A percentile compares a stretch with the other conserved stretches of the same genome.
These are phyloP conservation scores for Cordyceps pruinosa DNA, from an alignment of 2,329 filamentous ascomycete genomes.

Conservation along the genomic window DNA sequence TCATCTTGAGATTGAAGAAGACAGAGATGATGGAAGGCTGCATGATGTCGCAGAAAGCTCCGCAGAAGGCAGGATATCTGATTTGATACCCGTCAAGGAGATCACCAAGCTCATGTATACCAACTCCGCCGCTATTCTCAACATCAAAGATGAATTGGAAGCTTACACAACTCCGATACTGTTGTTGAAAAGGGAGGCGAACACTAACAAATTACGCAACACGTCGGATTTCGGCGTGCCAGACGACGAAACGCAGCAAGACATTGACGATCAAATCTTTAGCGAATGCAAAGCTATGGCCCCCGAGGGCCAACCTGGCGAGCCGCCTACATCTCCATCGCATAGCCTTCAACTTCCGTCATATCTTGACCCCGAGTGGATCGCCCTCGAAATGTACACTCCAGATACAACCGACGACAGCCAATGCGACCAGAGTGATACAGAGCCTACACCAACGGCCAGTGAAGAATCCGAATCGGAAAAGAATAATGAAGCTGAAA, in stretches of 20 bases:
- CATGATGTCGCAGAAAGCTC: constrained; percentile 36
- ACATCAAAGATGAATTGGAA: constrained; percentile 55
- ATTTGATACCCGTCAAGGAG: constrained; percentile 46
- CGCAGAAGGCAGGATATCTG: constrained; percentile 40
- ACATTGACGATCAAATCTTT: not conserved
- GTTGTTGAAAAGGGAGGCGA: constrained; percentile 63
- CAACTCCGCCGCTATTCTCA: constrained; percentile 81
- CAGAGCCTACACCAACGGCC: constrained; percentile 23
- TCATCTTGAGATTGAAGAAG: constrained; percentile 74
- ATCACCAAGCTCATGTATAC: constrained; percentile 91
- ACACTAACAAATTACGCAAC: constrained; percentile 45
- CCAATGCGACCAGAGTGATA: constrained; percentile 43
- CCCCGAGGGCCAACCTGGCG: no score
- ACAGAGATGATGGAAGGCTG: constrained; percentile 55
- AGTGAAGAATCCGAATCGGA: constrained; percentile 43
- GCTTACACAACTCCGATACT: constrained; percentile 48
- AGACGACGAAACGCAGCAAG: not conserved
- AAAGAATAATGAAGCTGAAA: constrained; percentile 11
- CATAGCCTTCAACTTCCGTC: constrained; percentile 21
- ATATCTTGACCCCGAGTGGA: constrained; percentile 75
- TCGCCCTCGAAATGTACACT: constrained; percentile 75
- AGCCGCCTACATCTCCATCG: constrained; percentile 10
- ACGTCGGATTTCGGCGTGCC: not conserved
- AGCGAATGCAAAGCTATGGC: not conserved
- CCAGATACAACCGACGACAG: not conserved